Conservation (phyloP, 1,284 basidiomycete genomes). For the Cystobasidium pallidum region DNA sequence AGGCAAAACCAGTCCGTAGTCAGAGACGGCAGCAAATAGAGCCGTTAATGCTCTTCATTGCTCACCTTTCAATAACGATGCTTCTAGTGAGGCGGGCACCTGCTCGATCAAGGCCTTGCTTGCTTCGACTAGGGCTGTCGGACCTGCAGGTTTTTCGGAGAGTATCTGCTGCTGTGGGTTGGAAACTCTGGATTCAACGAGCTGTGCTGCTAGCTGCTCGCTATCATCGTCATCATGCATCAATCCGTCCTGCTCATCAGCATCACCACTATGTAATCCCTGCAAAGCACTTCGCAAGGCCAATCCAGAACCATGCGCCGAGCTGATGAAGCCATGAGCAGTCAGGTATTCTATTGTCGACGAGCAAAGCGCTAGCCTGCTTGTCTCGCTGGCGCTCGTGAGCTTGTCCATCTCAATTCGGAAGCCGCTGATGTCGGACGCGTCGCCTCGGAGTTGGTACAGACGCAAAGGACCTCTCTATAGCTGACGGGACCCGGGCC, state of each 20-base stretch:
- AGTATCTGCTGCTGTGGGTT: conserved; percentile 14
- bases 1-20: background rate
- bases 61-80: background rate
- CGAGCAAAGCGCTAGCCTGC: background rate
- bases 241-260: conserved; percentile 2
- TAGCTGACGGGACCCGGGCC: too few species aligned
- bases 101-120: background rate
- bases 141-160: background rate
- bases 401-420: background rate
- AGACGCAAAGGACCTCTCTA: background rate
- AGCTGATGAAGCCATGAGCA: conserved; percentile 7
- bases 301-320: background rate
- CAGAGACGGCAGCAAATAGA: background rate
- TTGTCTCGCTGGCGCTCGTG: background rate
- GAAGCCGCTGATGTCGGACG: background rate
- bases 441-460: background rate
- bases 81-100: background rate
- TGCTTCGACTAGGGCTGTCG: background rate
- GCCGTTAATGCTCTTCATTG: background rate
- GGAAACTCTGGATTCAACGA: background rate
- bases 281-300: background rate
- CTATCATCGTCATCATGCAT: conserved; percentile 6
- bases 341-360: conserved; percentile 7
- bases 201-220: background rate
- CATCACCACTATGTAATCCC: background rate